Evolutionary conservation across 768 basidiomycete genomes (phyloP).

Genomic region (Kwoniella dendrophila): DNA sequence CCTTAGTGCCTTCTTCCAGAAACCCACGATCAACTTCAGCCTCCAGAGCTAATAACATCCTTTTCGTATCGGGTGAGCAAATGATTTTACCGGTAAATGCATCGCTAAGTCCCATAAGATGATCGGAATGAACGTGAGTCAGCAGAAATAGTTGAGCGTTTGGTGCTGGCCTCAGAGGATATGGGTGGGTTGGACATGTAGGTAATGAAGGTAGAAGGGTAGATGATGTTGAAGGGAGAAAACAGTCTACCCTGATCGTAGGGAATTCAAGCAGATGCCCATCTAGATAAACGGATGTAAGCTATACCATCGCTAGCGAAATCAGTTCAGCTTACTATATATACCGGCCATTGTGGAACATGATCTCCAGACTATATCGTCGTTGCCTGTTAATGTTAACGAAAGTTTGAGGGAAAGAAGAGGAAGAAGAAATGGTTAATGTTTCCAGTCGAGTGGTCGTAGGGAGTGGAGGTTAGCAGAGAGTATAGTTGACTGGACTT

Average conservation of each 20-base stretch:
- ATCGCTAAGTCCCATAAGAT: conserved; percentile 73
- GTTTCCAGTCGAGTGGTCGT: conserved; percentile 1
- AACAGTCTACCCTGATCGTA: conserved; percentile 81
- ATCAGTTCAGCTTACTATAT: conserved; percentile 32
- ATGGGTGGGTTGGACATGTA: conserved; percentile 20
- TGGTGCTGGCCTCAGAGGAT: conserved; percentile 30
- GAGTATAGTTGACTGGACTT: conserved; percentile 7
- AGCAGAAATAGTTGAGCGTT: conserved; percentile 68
- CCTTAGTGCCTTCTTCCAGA: conserved; percentile 25
- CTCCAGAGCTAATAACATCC: conserved; percentile 80
- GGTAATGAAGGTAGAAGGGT: conserved; percentile 58
- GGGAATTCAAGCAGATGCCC: conserved; percentile 75
- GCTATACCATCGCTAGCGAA: not conserved
- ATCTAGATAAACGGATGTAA: conserved; percentile 48
- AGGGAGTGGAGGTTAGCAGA: not conserved
- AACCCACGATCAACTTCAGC: conserved; percentile 50
- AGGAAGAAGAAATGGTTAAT: not conserved
- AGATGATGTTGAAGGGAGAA: conserved; percentile 56
- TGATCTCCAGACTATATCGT: not conserved
- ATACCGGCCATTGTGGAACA: conserved; percentile 47
- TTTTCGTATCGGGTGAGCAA: conserved; percentile 81
- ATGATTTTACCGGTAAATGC: conserved; percentile 72
- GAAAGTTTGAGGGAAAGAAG: not conserved
- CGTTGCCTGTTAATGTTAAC: not conserved
- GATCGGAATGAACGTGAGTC: conserved; percentile 87